phyloP scores from a whole-genome alignment of 306 rosid genomes.

The Mimosa bimucronata region DNA sequence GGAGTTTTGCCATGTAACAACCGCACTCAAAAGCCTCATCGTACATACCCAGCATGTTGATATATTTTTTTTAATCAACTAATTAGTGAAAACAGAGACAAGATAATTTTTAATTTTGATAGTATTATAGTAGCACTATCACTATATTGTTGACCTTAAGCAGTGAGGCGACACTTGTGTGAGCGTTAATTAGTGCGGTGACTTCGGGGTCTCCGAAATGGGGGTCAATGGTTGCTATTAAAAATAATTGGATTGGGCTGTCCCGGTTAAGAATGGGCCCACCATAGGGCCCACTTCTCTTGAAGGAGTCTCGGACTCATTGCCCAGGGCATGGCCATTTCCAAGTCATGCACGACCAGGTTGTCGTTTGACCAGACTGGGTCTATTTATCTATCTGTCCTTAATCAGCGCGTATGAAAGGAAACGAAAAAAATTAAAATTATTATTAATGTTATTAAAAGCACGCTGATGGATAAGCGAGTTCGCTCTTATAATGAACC shows the following conservation, averaged over 20 bases:
- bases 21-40: not conserved
- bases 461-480: conserved; percentile 7
- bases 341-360: conserved; percentile 4
- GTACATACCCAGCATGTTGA: not conserved
- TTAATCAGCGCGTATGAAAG: conserved; percentile 31
- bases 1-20: conserved; percentile 20
- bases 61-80: not conserved
- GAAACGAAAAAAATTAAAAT: not conserved
- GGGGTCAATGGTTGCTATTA: conserved; percentile 44
- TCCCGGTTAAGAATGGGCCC: conserved; percentile 2
- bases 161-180: conserved; percentile 11
- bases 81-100: not conserved
- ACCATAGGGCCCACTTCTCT: not conserved
- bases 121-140: not conserved
- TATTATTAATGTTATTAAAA: not conserved
- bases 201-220: conserved; percentile 47
- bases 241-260: conserved; percentile 11
- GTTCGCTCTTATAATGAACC: conserved; percentile 33
- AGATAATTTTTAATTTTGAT: not conserved
- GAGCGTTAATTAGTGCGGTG: conserved; percentile 47
- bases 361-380: conserved; percentile 16
- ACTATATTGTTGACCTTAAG: not conserved
- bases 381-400: conserved; percentile 19
- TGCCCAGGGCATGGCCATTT: not conserved
- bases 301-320: not conserved